phyloP scores from a whole-genome alignment of 179 eudicot genomes.

The Spergularia azorica region DNA sequence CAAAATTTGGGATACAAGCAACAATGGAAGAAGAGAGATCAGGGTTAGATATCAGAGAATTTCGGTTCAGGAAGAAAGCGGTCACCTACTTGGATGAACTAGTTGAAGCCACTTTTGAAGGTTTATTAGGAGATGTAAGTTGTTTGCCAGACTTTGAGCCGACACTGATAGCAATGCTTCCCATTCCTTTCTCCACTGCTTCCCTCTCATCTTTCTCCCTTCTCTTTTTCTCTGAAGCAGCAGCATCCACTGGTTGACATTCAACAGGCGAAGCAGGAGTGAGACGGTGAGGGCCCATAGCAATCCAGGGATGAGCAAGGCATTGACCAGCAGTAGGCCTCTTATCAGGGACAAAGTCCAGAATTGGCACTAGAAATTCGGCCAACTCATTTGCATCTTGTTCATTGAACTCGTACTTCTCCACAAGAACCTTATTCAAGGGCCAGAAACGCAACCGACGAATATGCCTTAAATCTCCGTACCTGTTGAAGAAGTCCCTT shows the following conservation, averaged over 20 bases:
- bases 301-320: constrained; percentile 79
- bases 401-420: constrained; percentile 82
- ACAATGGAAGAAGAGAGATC: constrained; percentile 5
- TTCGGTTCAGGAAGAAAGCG: constrained; percentile 5
- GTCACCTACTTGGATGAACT: constrained; percentile 31
- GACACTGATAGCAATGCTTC: constrained; percentile 68
- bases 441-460: constrained; percentile 93
- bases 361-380: constrained; percentile 79
- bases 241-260: constrained; percentile 24
- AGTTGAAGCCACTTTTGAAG: constrained; percentile 22
- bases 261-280: constrained; percentile 34
- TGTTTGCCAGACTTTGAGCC: constrained; percentile 39
- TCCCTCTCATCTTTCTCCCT: constrained; percentile 74
- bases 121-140: constrained; percentile 31
- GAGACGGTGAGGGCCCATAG: constrained; percentile 39
- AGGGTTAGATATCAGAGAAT: neutral
- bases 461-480: constrained; percentile 86
- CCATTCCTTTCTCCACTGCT: constrained; percentile 83
- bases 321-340: constrained; percentile 85
- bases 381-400: constrained; percentile 75
- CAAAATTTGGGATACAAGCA: neutral
- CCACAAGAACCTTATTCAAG: constrained; percentile 71
- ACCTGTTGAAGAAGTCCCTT: constrained; percentile 80
- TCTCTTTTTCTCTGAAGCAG: constrained; percentile 30
- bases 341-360: constrained; percentile 91